Evolutionary conservation across 495 filamentous ascomycete species (phyloP).

Genomic region (Aspergillus incahuasiensis): DNA sequence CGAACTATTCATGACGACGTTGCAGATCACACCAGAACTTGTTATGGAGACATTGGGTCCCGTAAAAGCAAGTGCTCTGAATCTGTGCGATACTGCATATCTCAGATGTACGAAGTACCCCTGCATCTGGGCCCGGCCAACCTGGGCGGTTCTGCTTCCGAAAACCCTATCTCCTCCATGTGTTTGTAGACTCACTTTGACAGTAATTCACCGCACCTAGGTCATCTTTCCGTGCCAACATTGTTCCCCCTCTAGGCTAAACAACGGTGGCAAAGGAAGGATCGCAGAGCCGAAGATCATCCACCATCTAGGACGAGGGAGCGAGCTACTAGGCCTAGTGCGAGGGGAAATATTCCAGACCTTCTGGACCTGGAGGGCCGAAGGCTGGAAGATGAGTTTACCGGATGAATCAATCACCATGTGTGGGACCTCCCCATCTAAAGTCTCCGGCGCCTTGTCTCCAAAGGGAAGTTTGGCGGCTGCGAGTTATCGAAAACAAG

Average conservation of each 20-base stretch:
- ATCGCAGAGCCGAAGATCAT: not conserved
- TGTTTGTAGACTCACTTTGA: not conserved
- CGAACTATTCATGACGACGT: not conserved
- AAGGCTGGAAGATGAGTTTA: conserved; percentile 2
- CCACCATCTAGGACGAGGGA: not conserved
- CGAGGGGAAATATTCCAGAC: not conserved
- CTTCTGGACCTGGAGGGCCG: not conserved
- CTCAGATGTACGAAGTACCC: conserved; percentile 9
- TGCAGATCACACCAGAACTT: not conserved
- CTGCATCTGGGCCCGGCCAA: conserved; percentile 1
- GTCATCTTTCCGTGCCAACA: not conserved
- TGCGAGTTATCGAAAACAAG: conserved; percentile 18
- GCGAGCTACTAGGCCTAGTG: not conserved
- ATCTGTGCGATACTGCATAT: not conserved
- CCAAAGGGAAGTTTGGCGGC: conserved; percentile 32
- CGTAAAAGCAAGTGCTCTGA: not conserved
- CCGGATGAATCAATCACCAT: conserved; percentile 7
- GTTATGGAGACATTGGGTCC: not conserved
- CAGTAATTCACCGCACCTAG: not conserved
- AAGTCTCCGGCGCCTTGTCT: conserved; percentile 34
- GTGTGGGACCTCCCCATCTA: conserved; percentile 26
- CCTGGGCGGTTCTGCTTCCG: not conserved
- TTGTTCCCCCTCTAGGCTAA: not conserved
- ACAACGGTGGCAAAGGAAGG: not conserved
- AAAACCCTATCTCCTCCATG: not conserved